Percentiles rank a stretch among this genome's conserved stretches.
phyloP scores from a whole-genome alignment of 352 stramenopile species.

The Phytophthora syringae region DNA sequence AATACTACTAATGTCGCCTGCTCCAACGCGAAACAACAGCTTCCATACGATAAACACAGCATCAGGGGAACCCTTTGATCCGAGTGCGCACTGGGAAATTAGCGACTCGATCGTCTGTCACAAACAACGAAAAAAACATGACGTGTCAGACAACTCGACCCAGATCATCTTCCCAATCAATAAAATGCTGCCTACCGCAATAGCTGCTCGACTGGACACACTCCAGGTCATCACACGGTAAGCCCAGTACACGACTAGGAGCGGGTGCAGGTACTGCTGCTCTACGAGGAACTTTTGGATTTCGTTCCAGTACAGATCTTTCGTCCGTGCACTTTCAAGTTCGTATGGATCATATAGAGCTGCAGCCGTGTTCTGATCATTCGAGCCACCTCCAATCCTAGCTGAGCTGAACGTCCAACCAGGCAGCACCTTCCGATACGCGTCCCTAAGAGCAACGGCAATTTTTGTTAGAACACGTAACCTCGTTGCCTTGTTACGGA shows the following conservation, averaged over 20 bases:
- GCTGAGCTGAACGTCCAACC: slow-evolving; percentile 48
- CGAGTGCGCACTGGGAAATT: slow-evolving; percentile 62
- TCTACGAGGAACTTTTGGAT: slow-evolving; percentile 72
- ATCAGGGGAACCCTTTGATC: slow-evolving; percentile 57
- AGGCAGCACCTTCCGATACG: slow-evolving; percentile 45
- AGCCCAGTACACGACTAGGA: slow-evolving; percentile 71
- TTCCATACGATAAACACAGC: slow-evolving; percentile 66
- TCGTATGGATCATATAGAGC: slow-evolving; percentile 66
- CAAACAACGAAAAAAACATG: slow-evolving; percentile 1
- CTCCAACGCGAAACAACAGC: slow-evolving; percentile 58
- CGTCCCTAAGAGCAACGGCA: slow-evolving; percentile 30
- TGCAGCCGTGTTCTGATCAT: slow-evolving; percentile 10
- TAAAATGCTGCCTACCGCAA: slow-evolving; percentile 46
- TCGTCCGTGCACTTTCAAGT: slow-evolving; percentile 69
- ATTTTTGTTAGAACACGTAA: background rate
- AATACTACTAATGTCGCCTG: background rate
- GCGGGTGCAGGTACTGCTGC: slow-evolving; percentile 66
- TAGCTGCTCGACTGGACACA: slow-evolving; percentile 58
- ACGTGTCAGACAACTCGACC: background rate
- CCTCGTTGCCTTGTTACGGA: background rate
- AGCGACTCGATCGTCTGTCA: slow-evolving; percentile 72
- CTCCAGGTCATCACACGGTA: slow-evolving; percentile 76
- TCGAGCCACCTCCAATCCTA: slow-evolving; percentile 30
- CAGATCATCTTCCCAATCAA: background rate
- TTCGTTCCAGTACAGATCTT: slow-evolving; percentile 83